phyloP scores from a whole-genome alignment of 768 basidiomycete species.

The Neoboletus magnificus region DNA sequence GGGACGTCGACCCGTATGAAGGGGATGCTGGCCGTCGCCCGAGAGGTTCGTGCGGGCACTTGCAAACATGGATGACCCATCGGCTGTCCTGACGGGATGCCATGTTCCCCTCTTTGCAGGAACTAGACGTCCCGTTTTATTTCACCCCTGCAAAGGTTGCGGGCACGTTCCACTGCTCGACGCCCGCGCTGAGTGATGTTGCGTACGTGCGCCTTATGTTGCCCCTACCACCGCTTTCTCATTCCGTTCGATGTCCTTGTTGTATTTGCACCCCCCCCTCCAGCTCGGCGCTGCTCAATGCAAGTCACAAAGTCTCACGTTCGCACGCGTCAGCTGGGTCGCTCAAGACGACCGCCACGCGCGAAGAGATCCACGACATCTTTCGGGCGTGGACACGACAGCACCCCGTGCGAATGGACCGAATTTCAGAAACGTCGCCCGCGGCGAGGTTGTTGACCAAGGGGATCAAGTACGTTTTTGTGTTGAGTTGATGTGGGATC shows the following conservation, averaged over 20 bases:
- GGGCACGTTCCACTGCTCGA: slow-evolving; percentile 76
- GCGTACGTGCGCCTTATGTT: slow-evolving; percentile 49
- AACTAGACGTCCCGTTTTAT: slow-evolving; percentile 76
- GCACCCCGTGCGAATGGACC: slow-evolving; percentile 82
- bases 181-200: slow-evolving; percentile 70
- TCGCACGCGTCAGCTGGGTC: slow-evolving; percentile 90
- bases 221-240: neutral
- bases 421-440: slow-evolving; percentile 73
- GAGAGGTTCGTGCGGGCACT: slow-evolving; percentile 58
- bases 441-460: slow-evolving; percentile 65
- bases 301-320: slow-evolving; percentile 78
- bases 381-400: slow-evolving; percentile 81
- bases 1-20: slow-evolving; percentile 83
- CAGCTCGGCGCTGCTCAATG: slow-evolving; percentile 88
- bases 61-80: neutral
- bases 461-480: slow-evolving; percentile 54
- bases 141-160: slow-evolving; percentile 82
- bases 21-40: slow-evolving; percentile 91
- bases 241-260: neutral
- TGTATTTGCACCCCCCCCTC: neutral
- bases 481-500: neutral
- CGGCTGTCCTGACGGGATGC: neutral
- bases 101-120: slow-evolving; percentile 41
- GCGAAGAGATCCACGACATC: slow-evolving; percentile 71
- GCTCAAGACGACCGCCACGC: slow-evolving; percentile 82